These are phyloP conservation scores for Evernia prunastri DNA, from an alignment of 495 filamentous ascomycete species.

Conservation along the genomic window DNA sequence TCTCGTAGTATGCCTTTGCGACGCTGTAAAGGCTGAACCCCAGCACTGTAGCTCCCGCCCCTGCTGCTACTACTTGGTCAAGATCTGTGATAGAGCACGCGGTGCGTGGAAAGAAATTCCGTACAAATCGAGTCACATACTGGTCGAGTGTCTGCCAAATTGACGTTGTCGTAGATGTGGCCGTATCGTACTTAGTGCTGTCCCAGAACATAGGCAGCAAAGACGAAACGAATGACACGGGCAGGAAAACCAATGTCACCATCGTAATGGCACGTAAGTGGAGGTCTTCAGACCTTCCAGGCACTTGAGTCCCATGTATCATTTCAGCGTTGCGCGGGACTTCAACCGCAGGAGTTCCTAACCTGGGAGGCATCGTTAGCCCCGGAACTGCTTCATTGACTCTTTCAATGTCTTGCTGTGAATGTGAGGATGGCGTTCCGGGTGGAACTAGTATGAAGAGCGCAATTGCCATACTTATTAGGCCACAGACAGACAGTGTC, in stretches of 20 bases:
- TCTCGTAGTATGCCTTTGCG: constrained; percentile 8
- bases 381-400: not conserved
- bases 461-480: not conserved
- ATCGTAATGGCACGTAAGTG: too few species aligned
- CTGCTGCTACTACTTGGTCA: constrained; percentile 14
- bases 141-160: not conserved
- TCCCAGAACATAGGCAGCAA: not conserved
- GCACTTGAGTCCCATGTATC: too few species aligned
- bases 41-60: constrained; percentile 15
- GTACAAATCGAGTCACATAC: not conserved
- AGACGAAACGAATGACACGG: not conserved
- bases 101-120: constrained; percentile 11
- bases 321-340: too few species aligned
- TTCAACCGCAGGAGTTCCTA: too few species aligned
- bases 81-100: constrained; percentile 15
- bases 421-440: not conserved
- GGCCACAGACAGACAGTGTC: not conserved
- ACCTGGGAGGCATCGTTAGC: not conserved
- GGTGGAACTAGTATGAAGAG: not conserved
- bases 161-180: not conserved
- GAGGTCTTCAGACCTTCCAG: too few species aligned
- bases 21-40: constrained; percentile 11
- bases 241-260: not conserved
- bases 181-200: not conserved
- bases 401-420: not conserved